Evolutionary conservation across 106 monocot species (phyloP), one percentile per base, ranked within the genome.

Genomic region (Dioscorea alata): DNA sequence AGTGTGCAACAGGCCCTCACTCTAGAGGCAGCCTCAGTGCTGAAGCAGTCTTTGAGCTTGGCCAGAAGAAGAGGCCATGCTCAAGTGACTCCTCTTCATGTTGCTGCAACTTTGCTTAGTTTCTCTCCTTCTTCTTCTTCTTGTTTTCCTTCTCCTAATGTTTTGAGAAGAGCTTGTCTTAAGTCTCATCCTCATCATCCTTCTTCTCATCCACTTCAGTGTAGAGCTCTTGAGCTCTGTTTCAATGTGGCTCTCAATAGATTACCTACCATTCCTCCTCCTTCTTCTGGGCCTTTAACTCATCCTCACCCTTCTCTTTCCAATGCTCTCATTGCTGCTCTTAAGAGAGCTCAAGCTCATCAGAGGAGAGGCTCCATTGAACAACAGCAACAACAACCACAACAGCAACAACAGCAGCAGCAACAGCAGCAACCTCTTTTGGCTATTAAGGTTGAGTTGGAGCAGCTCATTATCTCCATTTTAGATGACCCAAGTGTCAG

Each of bases 181-280:
- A 80, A 78, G 21, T 89, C 91, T 20, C 91, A 84, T 61, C 84
- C 86, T 4, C 85, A 73, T 56, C 80, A 81, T 74, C 76, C 72
- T 7, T 63, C 77, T 66, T 83, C 90, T 49, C 85, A 81, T 63
- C 81, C 85, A 18, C 84, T 96, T 20, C 91, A 92, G 7, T 91
- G 88, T 86, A 53, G 95, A 63, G 91, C 95, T 23, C 80, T 96
- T 9, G 95, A 96, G 84, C 91, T 96, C 65, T 96, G 95, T 81
- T 96, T 96, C 91, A 91, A 84, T 75, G 95, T 96, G 4, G 91
- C 95, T 6, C 91, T 96, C 75, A 96, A 96, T 68, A 67, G 95
- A 20, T 88, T 96, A 24, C 95, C 95, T 8, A 91, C 81, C 59
- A 73, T 71, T 20, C 76, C 88, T 4, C 80, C 78, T 1, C 83